These are phyloP conservation scores for Aurantiochytrium sp. DNA, from an alignment of 108 stramenopile species.

Conservation along the genomic window DNA sequence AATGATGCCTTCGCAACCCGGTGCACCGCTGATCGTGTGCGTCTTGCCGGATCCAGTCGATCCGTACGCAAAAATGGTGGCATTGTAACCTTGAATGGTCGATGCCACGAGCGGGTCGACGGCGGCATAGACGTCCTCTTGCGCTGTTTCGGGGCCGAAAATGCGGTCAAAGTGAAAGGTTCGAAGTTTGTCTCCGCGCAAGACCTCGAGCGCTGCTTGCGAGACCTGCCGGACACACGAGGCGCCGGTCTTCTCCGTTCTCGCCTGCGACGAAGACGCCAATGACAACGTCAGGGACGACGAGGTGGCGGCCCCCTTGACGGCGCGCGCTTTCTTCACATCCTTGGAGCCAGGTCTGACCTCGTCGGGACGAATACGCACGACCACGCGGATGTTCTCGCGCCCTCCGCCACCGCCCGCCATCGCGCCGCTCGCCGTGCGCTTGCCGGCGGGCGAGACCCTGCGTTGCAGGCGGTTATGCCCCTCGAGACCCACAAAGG, in stretches of 20 bases:
- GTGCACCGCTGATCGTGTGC: constrained; percentile 18
- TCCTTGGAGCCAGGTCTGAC: not conserved
- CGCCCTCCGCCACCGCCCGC: not conserved
- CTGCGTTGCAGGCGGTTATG: not conserved
- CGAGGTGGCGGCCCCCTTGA: no score
- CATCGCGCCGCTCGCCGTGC: not conserved
- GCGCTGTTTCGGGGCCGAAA: constrained; percentile 14
- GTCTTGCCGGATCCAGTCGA: constrained; percentile 60
- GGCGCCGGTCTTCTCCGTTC: no score
- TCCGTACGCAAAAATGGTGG: constrained; percentile 85
- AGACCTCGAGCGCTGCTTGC: not conserved
- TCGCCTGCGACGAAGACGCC: no score
- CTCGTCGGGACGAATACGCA: not conserved
- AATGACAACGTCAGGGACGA: no score
- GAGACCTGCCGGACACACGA: no score
- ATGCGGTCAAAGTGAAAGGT: constrained; percentile 24
- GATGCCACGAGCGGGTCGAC: constrained; percentile 57
- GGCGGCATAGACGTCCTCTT: constrained; percentile 23
- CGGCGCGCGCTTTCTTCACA: no score
- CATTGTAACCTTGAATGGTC: constrained; percentile 76
- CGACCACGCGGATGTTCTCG: not conserved
- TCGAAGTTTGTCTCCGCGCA: not conserved
- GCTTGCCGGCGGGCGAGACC: not conserved
- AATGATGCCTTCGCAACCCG: not conserved
- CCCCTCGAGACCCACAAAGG: no score